These are phyloP conservation scores for Phytophthora chlamydospora DNA, from an alignment of 352 stramenopile genomes.

Conservation along the genomic window DNA sequence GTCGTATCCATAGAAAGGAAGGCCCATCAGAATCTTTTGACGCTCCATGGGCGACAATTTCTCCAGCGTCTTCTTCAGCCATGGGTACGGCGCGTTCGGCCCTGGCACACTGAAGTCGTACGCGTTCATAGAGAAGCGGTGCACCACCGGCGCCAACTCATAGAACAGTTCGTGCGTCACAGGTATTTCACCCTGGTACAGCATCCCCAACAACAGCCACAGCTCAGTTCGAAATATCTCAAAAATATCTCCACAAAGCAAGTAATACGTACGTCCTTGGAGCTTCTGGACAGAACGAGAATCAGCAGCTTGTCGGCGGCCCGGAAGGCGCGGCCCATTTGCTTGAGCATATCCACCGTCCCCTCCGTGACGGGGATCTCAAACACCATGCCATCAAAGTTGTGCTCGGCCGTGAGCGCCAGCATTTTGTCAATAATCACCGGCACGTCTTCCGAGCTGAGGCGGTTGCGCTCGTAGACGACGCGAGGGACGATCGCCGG, in stretches of 20 bases:
- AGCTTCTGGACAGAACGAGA: slow-evolving; percentile 65
- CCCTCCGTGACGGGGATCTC: slow-evolving; percentile 71
- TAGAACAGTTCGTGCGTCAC: slow-evolving; percentile 64
- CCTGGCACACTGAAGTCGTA: slow-evolving; percentile 74
- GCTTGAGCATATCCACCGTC: slow-evolving; percentile 68
- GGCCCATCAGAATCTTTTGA: slow-evolving; percentile 68
- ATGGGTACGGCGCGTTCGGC: slow-evolving; percentile 71
- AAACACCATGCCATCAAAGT: slow-evolving; percentile 79
- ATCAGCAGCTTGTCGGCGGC: slow-evolving; percentile 62
- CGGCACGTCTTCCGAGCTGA: slow-evolving; percentile 54
- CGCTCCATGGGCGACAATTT: slow-evolving; percentile 51
- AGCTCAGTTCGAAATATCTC: background rate
- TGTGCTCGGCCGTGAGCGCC: slow-evolving; percentile 39
- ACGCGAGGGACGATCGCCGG: slow-evolving; percentile 76
- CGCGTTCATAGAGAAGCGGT: slow-evolving; percentile 87
- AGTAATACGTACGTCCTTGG: slow-evolving; percentile 43
- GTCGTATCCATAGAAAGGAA: slow-evolving; percentile 86
- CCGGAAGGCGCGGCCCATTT: slow-evolving; percentile 57
- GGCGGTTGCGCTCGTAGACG: slow-evolving; percentile 78
- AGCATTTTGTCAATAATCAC: slow-evolving; percentile 64
- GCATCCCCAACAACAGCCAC: background rate
- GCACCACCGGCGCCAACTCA: slow-evolving; percentile 62
- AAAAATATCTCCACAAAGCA: background rate
- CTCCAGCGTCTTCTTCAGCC: slow-evolving; percentile 66
- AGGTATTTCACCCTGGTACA: slow-evolving; percentile 49